Conservation (phyloP, 306 rosid genomes). For the Trifolium fragiferum region DNA sequence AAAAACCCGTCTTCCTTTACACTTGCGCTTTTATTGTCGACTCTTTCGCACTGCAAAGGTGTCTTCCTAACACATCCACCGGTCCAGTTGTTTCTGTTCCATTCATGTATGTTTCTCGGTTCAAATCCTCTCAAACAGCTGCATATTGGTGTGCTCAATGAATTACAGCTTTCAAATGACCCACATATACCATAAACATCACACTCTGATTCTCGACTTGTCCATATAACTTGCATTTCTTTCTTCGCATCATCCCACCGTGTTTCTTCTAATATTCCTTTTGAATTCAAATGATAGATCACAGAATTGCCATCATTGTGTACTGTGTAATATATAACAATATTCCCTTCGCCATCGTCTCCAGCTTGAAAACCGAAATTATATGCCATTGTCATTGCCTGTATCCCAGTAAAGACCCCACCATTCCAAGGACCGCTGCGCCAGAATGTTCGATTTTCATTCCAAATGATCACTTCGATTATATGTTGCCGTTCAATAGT, state of each 20-base stretch:
- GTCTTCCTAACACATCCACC: constrained; percentile 22
- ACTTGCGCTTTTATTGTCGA: not conserved
- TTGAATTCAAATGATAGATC: not conserved
- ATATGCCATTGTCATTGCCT: not conserved
- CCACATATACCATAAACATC: constrained; percentile 56
- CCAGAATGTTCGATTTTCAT: constrained; percentile 17
- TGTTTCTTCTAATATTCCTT: constrained; percentile 26
- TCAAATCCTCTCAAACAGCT: constrained; percentile 50
- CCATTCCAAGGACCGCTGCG: not conserved
- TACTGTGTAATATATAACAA: not conserved
- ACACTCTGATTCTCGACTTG: constrained; percentile 20
- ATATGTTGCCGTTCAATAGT: not conserved
- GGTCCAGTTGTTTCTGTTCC: constrained; percentile 24
- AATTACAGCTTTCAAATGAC: constrained; percentile 39
- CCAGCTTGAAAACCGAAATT: not conserved
- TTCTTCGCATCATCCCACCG: not conserved
- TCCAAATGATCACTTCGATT: constrained; percentile 36
- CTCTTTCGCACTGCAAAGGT: constrained; percentile 42
- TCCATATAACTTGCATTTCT: not conserved
- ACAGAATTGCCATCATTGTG: rapidly evolving
- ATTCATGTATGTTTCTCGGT: constrained; percentile 9
- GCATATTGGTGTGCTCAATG: constrained; percentile 35
- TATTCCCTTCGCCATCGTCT: not conserved
- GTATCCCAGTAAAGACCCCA: not conserved
- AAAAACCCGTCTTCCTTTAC: constrained; percentile 39